phyloP scores from a whole-genome alignment of 2,329 filamentous ascomycete genomes.

The Diaporthe humulicola region DNA sequence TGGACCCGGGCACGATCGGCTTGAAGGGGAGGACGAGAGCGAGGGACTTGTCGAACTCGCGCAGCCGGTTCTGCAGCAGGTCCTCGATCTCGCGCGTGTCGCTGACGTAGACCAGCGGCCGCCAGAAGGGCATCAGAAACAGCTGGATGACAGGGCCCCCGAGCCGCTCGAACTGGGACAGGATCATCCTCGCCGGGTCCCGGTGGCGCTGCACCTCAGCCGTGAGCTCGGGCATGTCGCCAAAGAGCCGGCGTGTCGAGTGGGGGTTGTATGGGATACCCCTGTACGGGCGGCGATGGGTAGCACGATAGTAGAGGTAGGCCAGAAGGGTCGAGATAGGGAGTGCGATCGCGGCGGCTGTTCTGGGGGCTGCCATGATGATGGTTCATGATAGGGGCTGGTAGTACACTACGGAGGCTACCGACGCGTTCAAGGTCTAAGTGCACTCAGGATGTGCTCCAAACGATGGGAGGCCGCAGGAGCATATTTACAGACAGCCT shows the following conservation, averaged over 20 bases:
- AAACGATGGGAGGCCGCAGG: background rate
- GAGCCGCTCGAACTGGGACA: slow-evolving; percentile 26
- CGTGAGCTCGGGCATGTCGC: slow-evolving; percentile 35
- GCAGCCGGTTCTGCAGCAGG: slow-evolving; percentile 42
- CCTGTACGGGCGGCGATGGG: slow-evolving; percentile 31
- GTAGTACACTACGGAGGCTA: background rate
- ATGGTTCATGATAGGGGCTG: background rate
- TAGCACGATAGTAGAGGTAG: slow-evolving; percentile 31
- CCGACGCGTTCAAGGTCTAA: background rate
- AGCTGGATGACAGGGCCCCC: slow-evolving; percentile 22
- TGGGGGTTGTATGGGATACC: slow-evolving; percentile 37
- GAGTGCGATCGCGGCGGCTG: slow-evolving; percentile 27
- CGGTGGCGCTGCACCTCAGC: slow-evolving; percentile 20
- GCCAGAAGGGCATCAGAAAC: slow-evolving; percentile 37
- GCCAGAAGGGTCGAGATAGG: slow-evolving; percentile 9
- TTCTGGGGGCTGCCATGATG: slow-evolving; percentile 25
- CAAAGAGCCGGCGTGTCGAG: slow-evolving; percentile 38
- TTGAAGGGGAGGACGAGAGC: slow-evolving; percentile 29
- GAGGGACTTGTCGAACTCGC: slow-evolving; percentile 39
- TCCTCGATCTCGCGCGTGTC: slow-evolving; percentile 43
- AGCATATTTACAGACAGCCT: background rate
- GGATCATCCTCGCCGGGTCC: slow-evolving; percentile 27
- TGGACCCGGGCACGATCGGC: slow-evolving; percentile 33
- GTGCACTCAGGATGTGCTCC: background rate
- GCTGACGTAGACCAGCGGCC: slow-evolving; percentile 42